phyloP scores from a whole-genome alignment of 2,329 filamentous ascomycete species.

The Fusarium beomiforme region DNA sequence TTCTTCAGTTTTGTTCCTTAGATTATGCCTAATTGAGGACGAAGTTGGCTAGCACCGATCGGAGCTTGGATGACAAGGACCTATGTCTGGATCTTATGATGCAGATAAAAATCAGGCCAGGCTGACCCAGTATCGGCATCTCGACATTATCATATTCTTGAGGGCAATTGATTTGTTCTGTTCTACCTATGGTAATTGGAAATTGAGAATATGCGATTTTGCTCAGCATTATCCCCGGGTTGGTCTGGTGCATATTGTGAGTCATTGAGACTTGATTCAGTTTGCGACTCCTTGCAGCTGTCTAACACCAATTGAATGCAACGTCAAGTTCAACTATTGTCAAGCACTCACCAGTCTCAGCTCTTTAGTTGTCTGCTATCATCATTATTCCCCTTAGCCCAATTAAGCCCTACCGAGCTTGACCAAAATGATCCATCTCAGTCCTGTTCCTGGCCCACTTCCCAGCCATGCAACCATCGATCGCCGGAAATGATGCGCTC shows the following conservation, averaged over 20 bases:
- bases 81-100: background rate
- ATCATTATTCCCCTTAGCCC: background rate
- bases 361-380: background rate
- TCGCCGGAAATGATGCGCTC: constrained; percentile 29
- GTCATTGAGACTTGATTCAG: background rate
- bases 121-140: background rate
- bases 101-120: background rate
- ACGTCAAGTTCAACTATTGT: background rate
- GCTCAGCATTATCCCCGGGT: background rate
- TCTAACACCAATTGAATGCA: background rate
- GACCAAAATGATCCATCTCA: background rate
- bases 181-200: accelerated
- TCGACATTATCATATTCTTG: background rate
- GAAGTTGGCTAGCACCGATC: background rate
- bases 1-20: background rate
- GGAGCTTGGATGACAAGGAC: background rate
- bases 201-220: too few relatives aligned
- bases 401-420: background rate
- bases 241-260: background rate
- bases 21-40: too few relatives aligned
- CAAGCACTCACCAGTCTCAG: background rate
- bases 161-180: accelerated
- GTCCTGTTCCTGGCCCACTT: constrained; percentile 19
- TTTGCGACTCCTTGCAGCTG: background rate
- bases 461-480: constrained; percentile 3